phyloP scores from a whole-genome alignment of 768 basidiomycete genomes.

The Auriscalpium vulgare region DNA sequence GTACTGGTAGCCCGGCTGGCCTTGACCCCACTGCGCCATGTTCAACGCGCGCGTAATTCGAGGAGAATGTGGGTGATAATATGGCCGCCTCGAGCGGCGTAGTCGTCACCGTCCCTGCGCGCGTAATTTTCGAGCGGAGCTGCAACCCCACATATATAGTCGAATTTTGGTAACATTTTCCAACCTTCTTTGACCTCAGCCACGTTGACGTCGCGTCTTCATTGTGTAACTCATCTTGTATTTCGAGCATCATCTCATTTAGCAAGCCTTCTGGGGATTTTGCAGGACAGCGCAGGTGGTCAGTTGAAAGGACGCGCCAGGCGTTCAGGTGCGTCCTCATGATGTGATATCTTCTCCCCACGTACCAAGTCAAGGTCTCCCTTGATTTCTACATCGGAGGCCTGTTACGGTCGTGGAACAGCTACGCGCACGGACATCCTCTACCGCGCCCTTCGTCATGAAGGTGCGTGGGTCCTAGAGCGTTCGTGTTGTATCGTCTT shows the following conservation, averaged over 20 bases:
- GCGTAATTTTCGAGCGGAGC: not conserved
- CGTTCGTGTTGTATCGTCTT: conserved; percentile 37
- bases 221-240: not conserved
- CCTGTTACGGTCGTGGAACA: conserved; percentile 76
- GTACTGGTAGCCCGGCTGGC: conserved; percentile 62
- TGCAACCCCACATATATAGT: not conserved
- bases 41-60: conserved; percentile 10
- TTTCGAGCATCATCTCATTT: not conserved
- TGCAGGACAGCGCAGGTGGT: not conserved
- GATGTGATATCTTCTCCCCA: conserved; percentile 22
- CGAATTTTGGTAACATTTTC: not conserved
- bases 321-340: not conserved
- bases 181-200: not conserved
- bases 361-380: conserved; percentile 63
- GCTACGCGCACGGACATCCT: conserved; percentile 27
- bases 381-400: conserved; percentile 37
- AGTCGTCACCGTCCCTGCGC: not conserved
- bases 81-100: too few relatives aligned
- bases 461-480: conserved; percentile 38
- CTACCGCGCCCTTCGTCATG: conserved; percentile 55
- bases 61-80: too few relatives aligned
- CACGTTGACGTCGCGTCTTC: not conserved
- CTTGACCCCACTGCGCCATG: conserved; percentile 76
- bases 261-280: not conserved
- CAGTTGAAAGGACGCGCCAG: not conserved